phyloP scores from a whole-genome alignment of 108 stramenopile species.

The Aureococcus anophagefferens region DNA sequence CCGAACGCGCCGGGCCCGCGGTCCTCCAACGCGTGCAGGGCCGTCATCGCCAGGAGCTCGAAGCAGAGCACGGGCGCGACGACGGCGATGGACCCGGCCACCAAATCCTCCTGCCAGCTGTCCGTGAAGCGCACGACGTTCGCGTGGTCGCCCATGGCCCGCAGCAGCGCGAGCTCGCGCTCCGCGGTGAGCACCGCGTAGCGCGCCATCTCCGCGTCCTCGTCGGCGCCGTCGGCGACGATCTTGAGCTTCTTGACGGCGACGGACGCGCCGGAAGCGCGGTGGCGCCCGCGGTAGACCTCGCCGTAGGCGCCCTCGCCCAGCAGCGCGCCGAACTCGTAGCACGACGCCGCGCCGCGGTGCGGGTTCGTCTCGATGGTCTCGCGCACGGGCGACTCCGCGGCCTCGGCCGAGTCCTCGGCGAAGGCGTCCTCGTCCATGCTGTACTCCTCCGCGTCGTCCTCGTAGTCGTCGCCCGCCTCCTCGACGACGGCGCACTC shows the following conservation, averaged over 20 bases:
- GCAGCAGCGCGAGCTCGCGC: constrained; percentile 14
- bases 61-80: constrained; percentile 12
- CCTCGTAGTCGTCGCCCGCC: not conserved
- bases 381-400: not conserved
- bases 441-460: constrained; percentile 3
- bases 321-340: constrained; percentile 14
- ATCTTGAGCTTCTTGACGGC: constrained; percentile 37
- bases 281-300: constrained; percentile 14
- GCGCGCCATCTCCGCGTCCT: constrained; percentile 25
- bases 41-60: constrained; percentile 20
- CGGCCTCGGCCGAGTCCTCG: not conserved
- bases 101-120: constrained; percentile 4
- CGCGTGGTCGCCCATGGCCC: not conserved
- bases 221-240: constrained; percentile 17
- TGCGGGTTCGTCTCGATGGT: not conserved
- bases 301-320: constrained; percentile 40
- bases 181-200: constrained; percentile 13
- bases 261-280: constrained; percentile 8
- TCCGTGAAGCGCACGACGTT: constrained; percentile 13
- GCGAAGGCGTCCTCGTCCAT: not conserved
- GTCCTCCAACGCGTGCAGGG: constrained; percentile 22
- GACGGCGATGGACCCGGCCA: not conserved
- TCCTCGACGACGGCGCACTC: too few relatives aligned
- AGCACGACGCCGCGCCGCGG: not conserved
- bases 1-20: not conserved